Conservation (phyloP, 2,329 filamentous ascomycete species). For the Scedosporium apiospermum region DNA sequence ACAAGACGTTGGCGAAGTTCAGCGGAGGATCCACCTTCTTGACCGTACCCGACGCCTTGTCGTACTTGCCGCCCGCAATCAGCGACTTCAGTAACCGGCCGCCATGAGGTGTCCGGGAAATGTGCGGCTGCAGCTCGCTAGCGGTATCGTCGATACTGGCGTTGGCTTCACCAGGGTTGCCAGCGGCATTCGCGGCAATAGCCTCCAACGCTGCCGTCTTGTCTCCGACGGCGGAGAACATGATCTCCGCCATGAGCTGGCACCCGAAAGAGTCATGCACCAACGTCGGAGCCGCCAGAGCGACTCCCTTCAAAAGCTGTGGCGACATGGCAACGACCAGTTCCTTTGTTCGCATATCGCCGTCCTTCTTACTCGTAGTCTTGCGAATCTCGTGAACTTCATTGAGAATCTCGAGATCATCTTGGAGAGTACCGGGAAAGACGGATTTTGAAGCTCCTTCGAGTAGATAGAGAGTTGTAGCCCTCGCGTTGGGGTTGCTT, state of each 20-base stretch:
- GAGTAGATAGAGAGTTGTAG: slow-evolving; percentile 72
- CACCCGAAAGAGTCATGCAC: slow-evolving; percentile 72
- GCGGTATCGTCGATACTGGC: slow-evolving; percentile 30
- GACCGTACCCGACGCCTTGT: slow-evolving; percentile 61
- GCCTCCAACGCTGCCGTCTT: slow-evolving; percentile 67
- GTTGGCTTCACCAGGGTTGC: slow-evolving; percentile 36
- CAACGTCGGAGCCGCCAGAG: slow-evolving; percentile 56
- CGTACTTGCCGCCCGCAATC: slow-evolving; percentile 80
- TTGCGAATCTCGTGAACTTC: slow-evolving; percentile 73
- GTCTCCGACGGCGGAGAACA: slow-evolving; percentile 68
- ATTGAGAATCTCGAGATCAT: slow-evolving; percentile 60
- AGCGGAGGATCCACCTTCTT: slow-evolving; percentile 66
- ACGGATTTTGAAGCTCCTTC: slow-evolving; percentile 54
- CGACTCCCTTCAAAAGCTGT: slow-evolving; percentile 64
- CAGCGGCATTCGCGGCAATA: slow-evolving; percentile 52
- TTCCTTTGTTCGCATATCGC: slow-evolving; percentile 64
- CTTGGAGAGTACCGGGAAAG: slow-evolving; percentile 52
- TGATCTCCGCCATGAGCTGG: slow-evolving; percentile 74
- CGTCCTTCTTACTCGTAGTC: slow-evolving; percentile 87
- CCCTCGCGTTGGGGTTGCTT: slow-evolving; percentile 56
- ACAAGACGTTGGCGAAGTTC: slow-evolving; percentile 74
- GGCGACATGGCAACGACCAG: slow-evolving; percentile 66
- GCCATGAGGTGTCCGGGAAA: slow-evolving; percentile 51
- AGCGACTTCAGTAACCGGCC: slow-evolving; percentile 86
- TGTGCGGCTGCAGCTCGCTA: slow-evolving; percentile 31